Evolutionary conservation across 2,329 filamentous ascomycete genomes (phyloP), one percentile per base, ranked within the genome.

Genomic region (Fusarium subglutinans): DNA sequence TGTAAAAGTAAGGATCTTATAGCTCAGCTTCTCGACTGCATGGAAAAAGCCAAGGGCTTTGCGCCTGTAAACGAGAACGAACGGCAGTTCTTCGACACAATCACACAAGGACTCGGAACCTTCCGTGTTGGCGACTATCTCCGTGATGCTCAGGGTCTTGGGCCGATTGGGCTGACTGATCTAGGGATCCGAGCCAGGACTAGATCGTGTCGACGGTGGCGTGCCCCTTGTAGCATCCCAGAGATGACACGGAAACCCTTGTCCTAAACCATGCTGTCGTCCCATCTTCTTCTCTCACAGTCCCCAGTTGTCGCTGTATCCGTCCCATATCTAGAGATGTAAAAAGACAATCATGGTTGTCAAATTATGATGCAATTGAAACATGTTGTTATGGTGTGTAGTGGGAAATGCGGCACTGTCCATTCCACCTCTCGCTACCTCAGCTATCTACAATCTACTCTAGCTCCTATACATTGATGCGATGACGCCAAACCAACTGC

Each of bases 401-500:
- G n/a, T n/a, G n/a, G n/a, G n/a, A n/a, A n/a, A n/a, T n/a, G n/a
- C n/a, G n/a, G n/a, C n/a, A n/a, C n/a, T n/a, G n/a, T n/a, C n/a
- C n/a, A n/a, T n/a, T n/a, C n/a, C n/a, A n/a, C n/a, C n/a, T n/a
- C n/a, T n/a, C n/a, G n/a, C n/a, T n/a, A n/a, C n/a, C 2, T 50
- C 15, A 26, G 0, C 14, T 5, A 11, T 18, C 8, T 24, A 3
- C 1, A 2, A 8, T 26, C 2, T 6, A 1, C 10, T 1, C 28
- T 24, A 20, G 1, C 12, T 0, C 4, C 50, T 26, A 75, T 0
- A 62, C 73, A 11, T 76, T 76, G 4, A 76, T 76, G 3, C 64
- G 65, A 35, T 76, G 73, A 10, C 47, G 53, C 73, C 73, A 76
- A 2, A 76, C 73, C 30, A 76, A 41, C 24, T 76, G 73, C 7